Evolutionary conservation across 2,329 filamentous ascomycete species (phyloP).

Genomic region (Paracamarosporium sp.): DNA sequence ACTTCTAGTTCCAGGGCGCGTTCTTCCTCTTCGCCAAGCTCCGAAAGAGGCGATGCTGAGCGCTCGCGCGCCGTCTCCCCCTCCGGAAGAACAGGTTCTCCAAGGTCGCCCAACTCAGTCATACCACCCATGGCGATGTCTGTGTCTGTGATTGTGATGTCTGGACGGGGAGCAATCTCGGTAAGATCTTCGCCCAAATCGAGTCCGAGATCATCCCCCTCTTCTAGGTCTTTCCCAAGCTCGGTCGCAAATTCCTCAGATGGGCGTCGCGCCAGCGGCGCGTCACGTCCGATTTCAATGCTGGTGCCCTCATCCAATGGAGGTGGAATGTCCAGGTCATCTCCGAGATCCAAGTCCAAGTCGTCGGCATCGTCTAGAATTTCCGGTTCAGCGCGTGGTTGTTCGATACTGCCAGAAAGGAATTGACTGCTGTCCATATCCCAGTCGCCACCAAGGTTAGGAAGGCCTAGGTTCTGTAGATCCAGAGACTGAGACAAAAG

Average conservation of each 20-base stretch:
- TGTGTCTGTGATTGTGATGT: conserved; percentile 39
- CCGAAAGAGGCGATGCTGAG: conserved; percentile 62
- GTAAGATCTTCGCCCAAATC: conserved; percentile 44
- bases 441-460: conserved; percentile 60
- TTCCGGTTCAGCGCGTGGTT: conserved; percentile 56
- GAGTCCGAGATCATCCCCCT: conserved; percentile 59
- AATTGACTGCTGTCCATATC: conserved; percentile 72
- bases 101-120: conserved; percentile 54
- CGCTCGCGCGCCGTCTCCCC: conserved; percentile 57
- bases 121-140: conserved; percentile 55
- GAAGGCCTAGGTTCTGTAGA: conserved; percentile 48
- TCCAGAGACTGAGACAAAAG: conserved; percentile 73
- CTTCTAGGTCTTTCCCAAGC: conserved; percentile 51
- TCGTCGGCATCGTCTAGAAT: conserved; percentile 63
- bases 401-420: conserved; percentile 70
- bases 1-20: conserved; percentile 71
- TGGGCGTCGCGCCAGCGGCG: conserved; percentile 62
- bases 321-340: conserved; percentile 43
- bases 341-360: conserved; percentile 70
- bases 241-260: conserved; percentile 41
- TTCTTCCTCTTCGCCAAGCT: conserved; percentile 58
- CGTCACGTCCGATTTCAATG: conserved; percentile 91
- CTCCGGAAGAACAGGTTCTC: conserved; percentile 46
- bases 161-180: conserved; percentile 28
- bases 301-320: conserved; percentile 57